Evolutionary conservation across 306 rosid species (phyloP), one percentile per base, ranked within the genome.

Genomic region (Inga oerstediana): DNA sequence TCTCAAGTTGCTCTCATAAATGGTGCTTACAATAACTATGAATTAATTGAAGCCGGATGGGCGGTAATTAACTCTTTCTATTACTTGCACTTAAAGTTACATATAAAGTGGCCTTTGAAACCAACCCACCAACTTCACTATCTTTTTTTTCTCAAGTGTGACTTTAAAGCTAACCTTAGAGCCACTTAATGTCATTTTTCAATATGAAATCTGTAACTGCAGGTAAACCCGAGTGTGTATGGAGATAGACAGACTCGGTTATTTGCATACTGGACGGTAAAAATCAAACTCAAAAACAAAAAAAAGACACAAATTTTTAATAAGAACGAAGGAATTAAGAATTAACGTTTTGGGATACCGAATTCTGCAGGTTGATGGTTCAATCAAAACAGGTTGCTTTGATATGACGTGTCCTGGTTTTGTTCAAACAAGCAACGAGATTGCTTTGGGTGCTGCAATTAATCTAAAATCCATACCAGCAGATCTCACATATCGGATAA

Each of bases 361-460:
- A 61, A 72, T 41, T 78, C 10, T 79, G 66, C 79, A 92, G 98
- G 86, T 70, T 67, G 98, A 94, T 74, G 86, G 79, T 3, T 92
- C 95, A 66, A 78, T 68, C 49, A 68, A 83, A 76, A 90, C 92
- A 1, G 96, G 98, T 22, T 94, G 98, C 92, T 88, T 92, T 86
- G 97, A 94, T 79, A 91, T 88, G 22, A 88, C 90, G 1, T 94
- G 94, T 78, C 80, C 94, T 14, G 98, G 98, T 13, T 94, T 94
- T 81, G 68, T 92, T 74, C 97, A 94, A 24, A 92, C 91, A 0
- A 90, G 83, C 75, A 84, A 82, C 8, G 89, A 82, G 14, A 56
- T 92, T 32, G 92, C 88, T 1, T 82, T 92, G 46, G 97, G 98
- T 11, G 88, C 88, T 34, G 84, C 88, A 62, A 77, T 91, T 35